Conservation (phyloP, 2,329 filamentous ascomycete species). For the Talaromyces rugulosus region DNA sequence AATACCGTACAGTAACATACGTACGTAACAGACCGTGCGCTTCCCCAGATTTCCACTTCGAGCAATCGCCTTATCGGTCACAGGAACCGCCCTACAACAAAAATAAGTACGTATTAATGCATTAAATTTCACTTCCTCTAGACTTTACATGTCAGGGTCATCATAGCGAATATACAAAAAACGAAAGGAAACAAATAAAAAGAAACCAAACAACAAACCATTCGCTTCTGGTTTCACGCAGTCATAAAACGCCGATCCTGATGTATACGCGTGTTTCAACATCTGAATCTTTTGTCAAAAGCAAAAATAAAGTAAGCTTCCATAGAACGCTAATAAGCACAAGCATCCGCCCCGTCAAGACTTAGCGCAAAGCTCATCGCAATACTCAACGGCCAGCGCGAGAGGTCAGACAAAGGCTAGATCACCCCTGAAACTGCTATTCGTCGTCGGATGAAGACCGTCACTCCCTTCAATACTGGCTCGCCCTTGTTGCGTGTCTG, state of each 20-base stretch:
- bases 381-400: neutral
- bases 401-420: constrained; percentile 26
- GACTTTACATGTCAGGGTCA: neutral
- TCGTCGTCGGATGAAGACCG: constrained; percentile 17
- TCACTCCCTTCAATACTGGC: constrained; percentile 16
- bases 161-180: neutral
- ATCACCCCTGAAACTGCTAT: constrained; percentile 24
- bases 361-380: too few species aligned
- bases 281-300: neutral
- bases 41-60: neutral
- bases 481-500: constrained; percentile 15
- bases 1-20: neutral
- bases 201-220: neutral
- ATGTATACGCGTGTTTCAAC: too few species aligned
- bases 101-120: neutral
- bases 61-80: neutral
- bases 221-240: neutral
- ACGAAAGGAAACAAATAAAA: neutral
- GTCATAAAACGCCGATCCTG: neutral
- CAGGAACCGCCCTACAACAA: neutral
- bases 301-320: neutral
- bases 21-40: neutral
- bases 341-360: neutral
- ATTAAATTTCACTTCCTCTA: neutral
- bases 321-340: neutral